Evolutionary conservation across 2,329 filamentous ascomycete species (phyloP).

Genomic region (Claviceps lovelessii): DNA sequence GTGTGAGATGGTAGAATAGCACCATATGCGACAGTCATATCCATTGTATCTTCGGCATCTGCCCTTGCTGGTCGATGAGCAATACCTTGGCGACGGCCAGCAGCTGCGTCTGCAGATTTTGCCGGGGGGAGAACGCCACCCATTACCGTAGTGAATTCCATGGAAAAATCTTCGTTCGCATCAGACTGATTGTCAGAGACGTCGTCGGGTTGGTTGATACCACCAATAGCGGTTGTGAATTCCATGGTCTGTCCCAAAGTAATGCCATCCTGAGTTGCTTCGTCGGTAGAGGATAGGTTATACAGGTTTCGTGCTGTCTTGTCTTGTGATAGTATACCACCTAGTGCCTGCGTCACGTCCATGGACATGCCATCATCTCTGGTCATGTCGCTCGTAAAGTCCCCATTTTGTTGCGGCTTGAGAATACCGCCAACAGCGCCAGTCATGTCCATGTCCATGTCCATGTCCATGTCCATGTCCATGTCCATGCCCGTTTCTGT

Average conservation of each 20-base stretch:
- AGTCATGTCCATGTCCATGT: conserved; percentile 39
- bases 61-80: conserved; percentile 18
- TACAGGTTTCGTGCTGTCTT: conserved; percentile 2
- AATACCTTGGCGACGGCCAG: conserved; percentile 11
- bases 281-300: not conserved
- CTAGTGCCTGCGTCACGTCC: conserved; percentile 78
- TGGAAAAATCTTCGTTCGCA: conserved; percentile 57
- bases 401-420: conserved; percentile 28
- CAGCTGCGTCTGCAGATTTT: conserved; percentile 12
- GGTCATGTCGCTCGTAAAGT: conserved; percentile 18
- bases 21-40: conserved; percentile 46
- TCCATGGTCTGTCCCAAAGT: conserved; percentile 49
- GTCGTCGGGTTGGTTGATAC: conserved; percentile 36
- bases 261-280: conserved; percentile 15
- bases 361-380: conserved; percentile 67
- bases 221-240: conserved; percentile 63
- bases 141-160: conserved; percentile 60
- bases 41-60: conserved; percentile 21
- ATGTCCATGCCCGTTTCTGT: conserved; percentile 21
- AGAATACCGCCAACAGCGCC: conserved; percentile 41
- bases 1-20: conserved; percentile 29
- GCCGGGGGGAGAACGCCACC: conserved; percentile 35
- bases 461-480: conserved; percentile 25
- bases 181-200: conserved; percentile 22
- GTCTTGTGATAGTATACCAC: conserved; percentile 52